Percentiles rank a stretch among this genome's conserved stretches.
phyloP scores from a whole-genome alignment of 2,329 filamentous ascomycete genomes.

The Alternaria conjuncta region DNA sequence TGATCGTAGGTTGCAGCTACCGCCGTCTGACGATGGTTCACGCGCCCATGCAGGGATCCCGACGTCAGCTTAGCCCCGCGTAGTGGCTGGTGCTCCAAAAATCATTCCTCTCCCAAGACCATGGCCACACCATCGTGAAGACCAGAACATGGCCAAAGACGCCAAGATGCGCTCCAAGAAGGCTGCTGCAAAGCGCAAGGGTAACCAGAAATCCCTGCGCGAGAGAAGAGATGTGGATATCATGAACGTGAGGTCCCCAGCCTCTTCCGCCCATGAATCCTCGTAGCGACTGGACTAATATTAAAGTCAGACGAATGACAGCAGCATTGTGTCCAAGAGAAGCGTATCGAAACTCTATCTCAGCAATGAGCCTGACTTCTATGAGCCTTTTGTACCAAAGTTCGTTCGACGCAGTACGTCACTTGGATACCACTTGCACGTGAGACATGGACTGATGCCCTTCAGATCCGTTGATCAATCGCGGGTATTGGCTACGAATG shows the following conservation, averaged over 20 bases:
- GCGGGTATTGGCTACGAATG: slow-evolving; percentile 87
- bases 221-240: slow-evolving; percentile 60
- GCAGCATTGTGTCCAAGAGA: slow-evolving; percentile 89
- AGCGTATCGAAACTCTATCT: slow-evolving; percentile 92
- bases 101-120: slow-evolving; percentile 16
- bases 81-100: slow-evolving; percentile 29
- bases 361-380: slow-evolving; percentile 78
- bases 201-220: slow-evolving; percentile 25
- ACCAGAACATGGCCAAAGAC: slow-evolving; percentile 15
- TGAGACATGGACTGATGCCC: slow-evolving; percentile 1
- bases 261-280: not conserved
- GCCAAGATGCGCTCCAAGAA: slow-evolving; percentile 21
- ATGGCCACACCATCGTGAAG: slow-evolving; percentile 1
- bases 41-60: slow-evolving; percentile 26
- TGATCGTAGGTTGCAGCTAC: slow-evolving; percentile 11
- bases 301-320: slow-evolving; percentile 76
- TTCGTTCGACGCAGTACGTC: slow-evolving; percentile 69
- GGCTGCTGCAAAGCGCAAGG: slow-evolving; percentile 13
- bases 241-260: slow-evolving; percentile 57
- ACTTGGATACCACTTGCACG: not conserved
- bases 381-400: slow-evolving; percentile 85
- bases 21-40: slow-evolving; percentile 14
- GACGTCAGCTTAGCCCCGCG: slow-evolving; percentile 26
- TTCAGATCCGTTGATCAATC: slow-evolving; percentile 79
- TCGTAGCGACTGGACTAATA: slow-evolving; percentile 11